Base-by-base conservation (phyloP, 345 rosid genomes). In the Aegle marmelos region DNA sequence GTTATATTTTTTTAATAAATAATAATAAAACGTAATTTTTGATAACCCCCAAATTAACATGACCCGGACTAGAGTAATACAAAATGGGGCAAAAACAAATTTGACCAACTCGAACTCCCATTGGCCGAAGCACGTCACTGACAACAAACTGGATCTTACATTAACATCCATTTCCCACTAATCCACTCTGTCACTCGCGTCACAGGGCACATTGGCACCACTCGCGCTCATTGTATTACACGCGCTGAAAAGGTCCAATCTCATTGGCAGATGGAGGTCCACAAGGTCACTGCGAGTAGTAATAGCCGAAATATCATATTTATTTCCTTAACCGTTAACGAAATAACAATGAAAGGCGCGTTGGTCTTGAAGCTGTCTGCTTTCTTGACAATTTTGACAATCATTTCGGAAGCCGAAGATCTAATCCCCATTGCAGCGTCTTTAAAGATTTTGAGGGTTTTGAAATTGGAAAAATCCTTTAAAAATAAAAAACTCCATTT, bases 101-200 rank as follows among this genome's bases (percentile, higher is more conserved):
- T 27, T 50, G 60, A 56, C 28, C 33, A 57, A 57, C 59, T 37
- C 57, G 45, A 73, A 56, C n/a, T 85, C 74, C 83, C 77, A 86
- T 86, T 86, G 88, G 88, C 48, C 72, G 58, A 27, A 61, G 81
- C 81, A 81, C 86, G 88, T 83, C 88, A 83, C 78, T 63, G 28
- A 79, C 75, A 9, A 9, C 13, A 67, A 72, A 63, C 68, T 31
- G 0, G 39, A 30, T 63, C 83, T 31, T 73, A 45, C 41, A 73
- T 77, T 21, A 24, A 59, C 31, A 37, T 33, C 63, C 19, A 56
- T 33, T 41, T 71, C 22, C 13, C 33, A 2, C 5, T 7, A 28
- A n/a, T 76, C 73, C 27, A 61, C 69, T 72, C 70, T 48, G 17
- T 74, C 79, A 79, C 79, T 64, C 79, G 74, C 54, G 84, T 1